phyloP scores from a whole-genome alignment of 2,329 filamentous ascomycete species.

The Fusarium aywerte region DNA sequence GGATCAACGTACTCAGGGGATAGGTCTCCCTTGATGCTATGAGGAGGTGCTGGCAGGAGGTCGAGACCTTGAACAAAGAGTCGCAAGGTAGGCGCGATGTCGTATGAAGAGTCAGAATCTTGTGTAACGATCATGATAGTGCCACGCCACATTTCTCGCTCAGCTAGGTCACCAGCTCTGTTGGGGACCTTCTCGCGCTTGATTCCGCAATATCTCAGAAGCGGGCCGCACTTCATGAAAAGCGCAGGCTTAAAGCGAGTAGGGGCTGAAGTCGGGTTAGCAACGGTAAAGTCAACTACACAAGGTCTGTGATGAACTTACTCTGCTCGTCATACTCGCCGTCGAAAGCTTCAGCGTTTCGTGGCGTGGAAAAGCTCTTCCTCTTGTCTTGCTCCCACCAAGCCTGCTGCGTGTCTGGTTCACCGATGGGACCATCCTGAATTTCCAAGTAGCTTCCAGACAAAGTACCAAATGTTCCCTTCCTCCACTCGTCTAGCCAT shows the following conservation, averaged over 20 bases:
- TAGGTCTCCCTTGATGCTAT: constrained; percentile 72
- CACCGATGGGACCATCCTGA: constrained; percentile 52
- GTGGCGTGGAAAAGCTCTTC: constrained; percentile 59
- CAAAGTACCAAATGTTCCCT: constrained; percentile 71
- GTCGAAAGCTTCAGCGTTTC: constrained; percentile 72
- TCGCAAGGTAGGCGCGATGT: constrained; percentile 79
- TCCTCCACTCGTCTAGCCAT: constrained; percentile 79
- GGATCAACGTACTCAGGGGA: constrained; percentile 89
- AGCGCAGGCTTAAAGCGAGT: constrained; percentile 85
- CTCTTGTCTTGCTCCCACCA: constrained; percentile 79
- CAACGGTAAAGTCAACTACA: background rate
- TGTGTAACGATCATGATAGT: constrained; percentile 95
- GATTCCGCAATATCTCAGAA: constrained; percentile 90
- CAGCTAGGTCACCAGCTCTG: constrained; percentile 48
- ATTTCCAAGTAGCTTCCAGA: constrained; percentile 70
- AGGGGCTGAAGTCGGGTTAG: constrained; percentile 55
- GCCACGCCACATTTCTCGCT: constrained; percentile 89
- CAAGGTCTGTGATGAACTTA: constrained; percentile 46
- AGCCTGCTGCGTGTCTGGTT: constrained; percentile 64
- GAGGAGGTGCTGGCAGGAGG: constrained; percentile 80
- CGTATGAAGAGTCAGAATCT: constrained; percentile 85
- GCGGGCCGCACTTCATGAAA: constrained; percentile 88
- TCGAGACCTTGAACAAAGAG: constrained; percentile 90
- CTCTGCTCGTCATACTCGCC: constrained; percentile 74
- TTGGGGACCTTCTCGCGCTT: constrained; percentile 67